phyloP scores from a whole-genome alignment of 768 basidiomycete species.

The Solioccasus polychromus region DNA sequence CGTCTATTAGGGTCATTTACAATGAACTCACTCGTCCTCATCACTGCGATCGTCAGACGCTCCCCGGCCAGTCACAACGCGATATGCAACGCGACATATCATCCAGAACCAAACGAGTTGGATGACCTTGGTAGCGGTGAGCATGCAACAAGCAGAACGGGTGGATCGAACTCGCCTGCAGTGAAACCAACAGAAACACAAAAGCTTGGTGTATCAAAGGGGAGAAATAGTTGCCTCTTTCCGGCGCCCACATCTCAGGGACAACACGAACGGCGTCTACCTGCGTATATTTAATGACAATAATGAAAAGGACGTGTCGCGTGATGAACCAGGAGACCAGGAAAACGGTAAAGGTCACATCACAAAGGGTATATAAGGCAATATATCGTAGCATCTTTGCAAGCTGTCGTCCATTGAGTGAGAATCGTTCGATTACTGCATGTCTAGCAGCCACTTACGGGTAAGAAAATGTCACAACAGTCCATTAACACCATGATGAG shows the following conservation, averaged over 20 bases:
- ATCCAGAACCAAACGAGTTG: constrained; percentile 84
- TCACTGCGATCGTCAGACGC: constrained; percentile 88
- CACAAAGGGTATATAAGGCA: constrained; percentile 60
- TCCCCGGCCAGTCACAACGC: constrained; percentile 68
- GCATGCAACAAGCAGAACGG: background rate
- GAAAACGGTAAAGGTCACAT: constrained; percentile 76
- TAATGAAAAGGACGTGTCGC: constrained; percentile 77
- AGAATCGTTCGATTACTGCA: background rate
- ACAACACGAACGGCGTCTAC: constrained; percentile 50
- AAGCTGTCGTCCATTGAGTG: constrained; percentile 43
- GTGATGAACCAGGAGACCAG: constrained; percentile 89
- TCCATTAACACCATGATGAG: constrained; percentile 93
- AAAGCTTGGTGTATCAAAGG: constrained; percentile 46
- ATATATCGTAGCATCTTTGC: constrained; percentile 95
- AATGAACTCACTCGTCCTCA: constrained; percentile 47
- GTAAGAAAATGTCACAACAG: constrained; percentile 87
- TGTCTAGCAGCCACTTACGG: constrained; percentile 51
- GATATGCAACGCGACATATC: constrained; percentile 81
- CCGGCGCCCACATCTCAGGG: constrained; percentile 55
- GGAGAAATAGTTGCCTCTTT: constrained; percentile 56
- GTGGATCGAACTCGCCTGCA: constrained; percentile 49
- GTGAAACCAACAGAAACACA: constrained; percentile 46
- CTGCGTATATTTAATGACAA: constrained; percentile 63
- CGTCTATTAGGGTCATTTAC: background rate
- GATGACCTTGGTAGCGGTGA: constrained; percentile 46